Base-by-base conservation (phyloP, 2,329 filamentous ascomycete species). In the Fusarium armeniacum region DNA sequence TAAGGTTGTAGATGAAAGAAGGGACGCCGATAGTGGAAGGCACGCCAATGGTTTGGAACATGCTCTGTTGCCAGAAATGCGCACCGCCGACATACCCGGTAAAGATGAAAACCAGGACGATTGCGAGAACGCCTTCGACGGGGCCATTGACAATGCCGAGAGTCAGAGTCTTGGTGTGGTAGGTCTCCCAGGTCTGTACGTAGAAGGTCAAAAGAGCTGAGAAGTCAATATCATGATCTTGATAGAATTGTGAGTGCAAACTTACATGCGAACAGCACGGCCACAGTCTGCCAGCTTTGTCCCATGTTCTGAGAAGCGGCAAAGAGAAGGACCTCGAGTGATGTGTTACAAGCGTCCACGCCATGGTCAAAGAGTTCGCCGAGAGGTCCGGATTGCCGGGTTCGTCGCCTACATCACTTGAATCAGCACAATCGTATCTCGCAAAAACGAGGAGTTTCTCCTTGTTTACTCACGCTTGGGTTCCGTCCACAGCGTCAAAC, bases 181-280 rank as follows among this genome's bases (percentile, higher is more conserved):
- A 99, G 80, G 98, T 96, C 77, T 99, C 96, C 96, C 96, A 99
- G 35, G 96, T 98, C 80, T 98, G 96, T 43, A 98, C 91, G 80
- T 98, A 98, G 81, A 99, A 99, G n/a, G 96, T 98, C 75, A 97
- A 85, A 62, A 95, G 89, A 9, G 92, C 91, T 93, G 65, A n/a
- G 5, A 66, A 36, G 59, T 54, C 45, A 73, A 63, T 52, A 46
- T 47, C 41, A 28, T 20, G 18, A 22, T 57, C 30, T 38, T 36
- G 8, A 20, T 18, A 30, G 28, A 40, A 15, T 40, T 32, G 18
- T 15, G 35, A 50, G 20, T 16, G 52, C 70, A 16, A 35, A 81
- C 89, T 68, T 83, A 93, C 92, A 91, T 73, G 91, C 93, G 81
- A 97, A 97, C 18, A 98, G 87, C 6, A 87, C 89, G 62, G 93